Evolutionary conservation across 208 protist species (phyloP).

Genomic region (Acanthamoeba healyi): DNA sequence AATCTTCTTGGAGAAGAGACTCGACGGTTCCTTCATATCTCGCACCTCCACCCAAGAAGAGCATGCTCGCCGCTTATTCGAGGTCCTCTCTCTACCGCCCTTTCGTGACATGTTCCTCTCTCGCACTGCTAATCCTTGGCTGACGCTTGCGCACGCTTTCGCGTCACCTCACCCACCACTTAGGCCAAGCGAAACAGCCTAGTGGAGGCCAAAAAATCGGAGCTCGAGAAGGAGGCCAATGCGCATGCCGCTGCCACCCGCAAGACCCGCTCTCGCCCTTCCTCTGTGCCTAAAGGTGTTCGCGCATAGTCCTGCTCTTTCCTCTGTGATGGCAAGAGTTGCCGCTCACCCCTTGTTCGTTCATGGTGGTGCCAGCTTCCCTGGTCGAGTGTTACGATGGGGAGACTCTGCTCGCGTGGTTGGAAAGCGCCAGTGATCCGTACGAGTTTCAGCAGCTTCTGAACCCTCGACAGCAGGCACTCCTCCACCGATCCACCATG

Average conservation of each 20-base stretch:
- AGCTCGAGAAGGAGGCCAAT: conserved; percentile 1
- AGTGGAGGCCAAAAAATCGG: not conserved
- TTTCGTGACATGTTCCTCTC: too few species aligned
- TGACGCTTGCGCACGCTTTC: too few species aligned
- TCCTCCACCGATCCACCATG: not conserved
- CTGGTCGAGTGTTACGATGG: conserved; percentile 23
- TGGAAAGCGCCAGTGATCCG: not conserved
- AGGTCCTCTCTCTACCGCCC: not conserved
- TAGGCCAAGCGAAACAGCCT: not conserved
- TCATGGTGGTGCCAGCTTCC: too few species aligned
- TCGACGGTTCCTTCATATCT: conserved; percentile 9
- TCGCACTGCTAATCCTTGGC: too few species aligned
- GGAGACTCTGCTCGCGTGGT: not conserved
- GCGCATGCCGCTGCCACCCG: too few species aligned
- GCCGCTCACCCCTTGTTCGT: too few species aligned
- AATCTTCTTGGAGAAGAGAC: conserved; percentile 56
- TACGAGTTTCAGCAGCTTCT: conserved; percentile 35
- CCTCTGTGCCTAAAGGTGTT: too few species aligned
- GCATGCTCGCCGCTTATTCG: not conserved
- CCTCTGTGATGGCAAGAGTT: too few species aligned
- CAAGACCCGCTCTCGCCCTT: too few species aligned
- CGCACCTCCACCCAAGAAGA: conserved; percentile 36
- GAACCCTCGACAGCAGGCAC: conserved; percentile 4
- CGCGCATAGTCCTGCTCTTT: too few species aligned
- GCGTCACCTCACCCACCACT: not conserved